phyloP scores from a whole-genome alignment of 257 asterid species.

The Avicennia marina region DNA sequence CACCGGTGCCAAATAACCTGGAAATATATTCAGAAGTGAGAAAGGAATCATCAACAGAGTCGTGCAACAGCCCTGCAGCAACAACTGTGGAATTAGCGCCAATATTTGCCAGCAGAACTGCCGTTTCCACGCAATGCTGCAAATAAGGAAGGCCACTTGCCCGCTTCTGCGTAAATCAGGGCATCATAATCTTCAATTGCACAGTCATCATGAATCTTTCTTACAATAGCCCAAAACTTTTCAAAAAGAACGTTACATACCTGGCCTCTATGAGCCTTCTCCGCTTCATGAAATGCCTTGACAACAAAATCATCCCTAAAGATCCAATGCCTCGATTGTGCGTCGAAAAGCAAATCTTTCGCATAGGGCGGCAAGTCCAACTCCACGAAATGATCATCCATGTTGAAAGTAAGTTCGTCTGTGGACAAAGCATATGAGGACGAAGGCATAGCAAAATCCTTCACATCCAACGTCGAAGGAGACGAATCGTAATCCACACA shows the following conservation, averaged over 20 bases:
- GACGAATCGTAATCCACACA: slow-evolving; percentile 57
- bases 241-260: slow-evolving; percentile 20
- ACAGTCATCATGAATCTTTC: background rate
- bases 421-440: slow-evolving; percentile 25
- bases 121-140: slow-evolving; percentile 96
- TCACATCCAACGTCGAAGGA: slow-evolving; percentile 33
- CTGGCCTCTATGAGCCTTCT: slow-evolving; percentile 77
- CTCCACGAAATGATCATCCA: slow-evolving; percentile 61
- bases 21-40: slow-evolving; percentile 58
- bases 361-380: slow-evolving; percentile 52
- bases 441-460: slow-evolving; percentile 29
- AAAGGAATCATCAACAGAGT: slow-evolving; percentile 74
- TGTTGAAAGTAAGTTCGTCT: slow-evolving; percentile 77
- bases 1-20: slow-evolving; percentile 60
- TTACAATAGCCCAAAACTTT: background rate
- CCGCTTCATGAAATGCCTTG: slow-evolving; percentile 80
- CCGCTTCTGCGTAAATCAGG: slow-evolving; percentile 50
- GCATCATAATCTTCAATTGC: background rate
- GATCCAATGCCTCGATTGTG: slow-evolving; percentile 64
- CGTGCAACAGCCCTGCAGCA: slow-evolving; percentile 95
- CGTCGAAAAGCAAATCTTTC: slow-evolving; percentile 55
- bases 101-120: slow-evolving; percentile 57
- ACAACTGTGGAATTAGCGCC: slow-evolving; percentile 93
- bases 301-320: slow-evolving; percentile 72
- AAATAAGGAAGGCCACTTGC: slow-evolving; percentile 93